Percentiles rank a stretch among this genome's conserved stretches.
These are phyloP conservation scores for Trichoderma hamatum DNA, from an alignment of 2,329 filamentous ascomycete species.

Conservation along the genomic window DNA sequence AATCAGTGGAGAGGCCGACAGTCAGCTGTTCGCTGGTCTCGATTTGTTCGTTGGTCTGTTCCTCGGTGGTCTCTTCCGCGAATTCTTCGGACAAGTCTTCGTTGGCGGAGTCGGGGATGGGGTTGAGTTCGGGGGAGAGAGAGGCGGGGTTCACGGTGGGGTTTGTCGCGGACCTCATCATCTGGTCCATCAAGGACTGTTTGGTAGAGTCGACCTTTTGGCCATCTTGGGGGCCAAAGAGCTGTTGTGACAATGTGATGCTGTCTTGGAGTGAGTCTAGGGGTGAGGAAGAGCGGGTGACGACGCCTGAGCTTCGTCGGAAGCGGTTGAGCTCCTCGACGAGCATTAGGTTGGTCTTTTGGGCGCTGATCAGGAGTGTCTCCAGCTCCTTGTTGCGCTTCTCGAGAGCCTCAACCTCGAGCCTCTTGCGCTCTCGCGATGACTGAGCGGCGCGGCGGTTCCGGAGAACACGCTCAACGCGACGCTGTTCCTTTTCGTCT, in stretches of 20 bases:
- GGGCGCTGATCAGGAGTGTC: slow-evolving; percentile 61
- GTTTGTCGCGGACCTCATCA: slow-evolving; percentile 45
- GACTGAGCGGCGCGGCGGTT: slow-evolving; percentile 97
- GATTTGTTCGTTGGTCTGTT: slow-evolving; percentile 12
- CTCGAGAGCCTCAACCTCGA: slow-evolving; percentile 85
- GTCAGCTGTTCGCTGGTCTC: slow-evolving; percentile 34
- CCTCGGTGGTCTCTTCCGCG: slow-evolving; percentile 13
- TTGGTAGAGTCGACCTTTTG: slow-evolving; percentile 37
- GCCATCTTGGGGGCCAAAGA: slow-evolving; percentile 56
- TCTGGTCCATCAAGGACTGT: slow-evolving; percentile 47
- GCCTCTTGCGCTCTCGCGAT: slow-evolving; percentile 88
- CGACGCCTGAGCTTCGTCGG: slow-evolving; percentile 48
- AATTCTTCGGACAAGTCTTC: slow-evolving; percentile 35
- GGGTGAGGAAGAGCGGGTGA: slow-evolving; percentile 46
- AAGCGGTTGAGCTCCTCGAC: slow-evolving; percentile 55
- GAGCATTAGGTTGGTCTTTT: slow-evolving; percentile 55
- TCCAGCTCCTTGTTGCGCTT: slow-evolving; percentile 72
- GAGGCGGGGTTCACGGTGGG: slow-evolving; percentile 64
- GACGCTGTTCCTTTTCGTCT: slow-evolving; percentile 97
- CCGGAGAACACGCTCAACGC: slow-evolving; percentile 93
- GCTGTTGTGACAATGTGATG: slow-evolving; percentile 61
- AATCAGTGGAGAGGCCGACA: slow-evolving; percentile 66
- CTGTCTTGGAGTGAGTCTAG: slow-evolving; percentile 49
- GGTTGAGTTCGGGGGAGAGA: slow-evolving; percentile 59
- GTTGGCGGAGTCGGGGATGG: slow-evolving; percentile 47